phyloP scores from a whole-genome alignment of 129 eudicot genomes.

The Logfia minima region DNA sequence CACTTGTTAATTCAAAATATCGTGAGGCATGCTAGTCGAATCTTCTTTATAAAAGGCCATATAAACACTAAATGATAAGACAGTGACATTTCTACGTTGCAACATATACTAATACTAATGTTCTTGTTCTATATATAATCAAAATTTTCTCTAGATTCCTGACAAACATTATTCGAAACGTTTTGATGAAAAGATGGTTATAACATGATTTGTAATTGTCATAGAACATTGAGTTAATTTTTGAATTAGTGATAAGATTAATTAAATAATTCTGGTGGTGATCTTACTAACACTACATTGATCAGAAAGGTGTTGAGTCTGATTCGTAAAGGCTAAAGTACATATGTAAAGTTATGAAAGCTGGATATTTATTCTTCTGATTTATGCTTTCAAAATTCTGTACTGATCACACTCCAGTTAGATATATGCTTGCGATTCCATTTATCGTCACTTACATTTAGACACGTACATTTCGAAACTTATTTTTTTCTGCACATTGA shows the following conservation, averaged over 20 bases:
- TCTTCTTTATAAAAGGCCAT: constrained; percentile 38
- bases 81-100: constrained; percentile 11
- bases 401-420: constrained; percentile 7
- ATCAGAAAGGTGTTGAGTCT: constrained; percentile 3
- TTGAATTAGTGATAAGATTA: not conserved
- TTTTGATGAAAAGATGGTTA: not conserved
- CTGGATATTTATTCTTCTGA: constrained; percentile 10
- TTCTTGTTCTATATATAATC: constrained; percentile 5
- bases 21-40: constrained; percentile 30
- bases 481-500: not conserved
- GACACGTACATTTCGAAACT: not conserved
- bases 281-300: not conserved
- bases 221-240: not conserved
- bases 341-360: constrained; percentile 21
- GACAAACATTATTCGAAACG: constrained; percentile 16
- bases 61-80: constrained; percentile 25
- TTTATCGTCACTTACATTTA: not conserved
- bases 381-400: constrained; percentile 27
- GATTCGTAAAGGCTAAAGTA: constrained; percentile 9
- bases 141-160: constrained; percentile 33
- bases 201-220: constrained; percentile 14
- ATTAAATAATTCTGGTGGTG: constrained; percentile 11
- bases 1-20: not conserved
- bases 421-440: constrained; percentile 6
- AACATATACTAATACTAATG: not conserved